Conservation (phyloP, 169 alveolate genomes). For the Plasmodium reichenowi region DNA sequence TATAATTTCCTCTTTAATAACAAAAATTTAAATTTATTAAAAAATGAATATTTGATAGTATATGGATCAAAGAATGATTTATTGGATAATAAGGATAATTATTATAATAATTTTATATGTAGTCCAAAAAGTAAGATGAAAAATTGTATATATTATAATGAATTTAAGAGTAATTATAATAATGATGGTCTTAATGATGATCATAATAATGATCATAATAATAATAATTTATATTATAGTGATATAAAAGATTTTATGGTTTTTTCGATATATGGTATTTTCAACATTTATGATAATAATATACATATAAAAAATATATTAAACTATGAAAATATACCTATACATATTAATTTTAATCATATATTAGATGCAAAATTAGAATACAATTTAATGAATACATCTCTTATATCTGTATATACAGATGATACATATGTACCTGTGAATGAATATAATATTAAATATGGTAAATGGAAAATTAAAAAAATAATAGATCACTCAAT, state of each 20-base stretch:
- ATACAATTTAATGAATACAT: slow-evolving; percentile 31
- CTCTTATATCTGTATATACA: slow-evolving; percentile 71
- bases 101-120: background rate
- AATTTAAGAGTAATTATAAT: background rate
- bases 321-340: slow-evolving; percentile 54
- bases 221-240: background rate
- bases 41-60: slow-evolving; percentile 70
- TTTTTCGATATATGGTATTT: slow-evolving; percentile 59
- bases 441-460: slow-evolving; percentile 51
- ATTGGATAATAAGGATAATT: background rate
- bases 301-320: slow-evolving; percentile 65
- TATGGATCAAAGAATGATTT: slow-evolving; percentile 42
- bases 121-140: slow-evolving; percentile 10
- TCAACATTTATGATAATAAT: slow-evolving; percentile 48
- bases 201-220: too few species aligned
- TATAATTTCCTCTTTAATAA: slow-evolving; percentile 9
- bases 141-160: slow-evolving; percentile 10
- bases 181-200: too few species aligned
- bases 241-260: slow-evolving; percentile 13
- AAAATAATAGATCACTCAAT: slow-evolving; percentile 2
- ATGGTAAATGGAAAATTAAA: slow-evolving; percentile 71
- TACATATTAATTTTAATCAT: slow-evolving; percentile 32
- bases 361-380: slow-evolving; percentile 56
- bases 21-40: slow-evolving; percentile 17
- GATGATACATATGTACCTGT: slow-evolving; percentile 62